These are phyloP conservation scores for Mortierella sp. DNA, from an alignment of 371 early-diverging fungal species.

Conservation along the genomic window DNA sequence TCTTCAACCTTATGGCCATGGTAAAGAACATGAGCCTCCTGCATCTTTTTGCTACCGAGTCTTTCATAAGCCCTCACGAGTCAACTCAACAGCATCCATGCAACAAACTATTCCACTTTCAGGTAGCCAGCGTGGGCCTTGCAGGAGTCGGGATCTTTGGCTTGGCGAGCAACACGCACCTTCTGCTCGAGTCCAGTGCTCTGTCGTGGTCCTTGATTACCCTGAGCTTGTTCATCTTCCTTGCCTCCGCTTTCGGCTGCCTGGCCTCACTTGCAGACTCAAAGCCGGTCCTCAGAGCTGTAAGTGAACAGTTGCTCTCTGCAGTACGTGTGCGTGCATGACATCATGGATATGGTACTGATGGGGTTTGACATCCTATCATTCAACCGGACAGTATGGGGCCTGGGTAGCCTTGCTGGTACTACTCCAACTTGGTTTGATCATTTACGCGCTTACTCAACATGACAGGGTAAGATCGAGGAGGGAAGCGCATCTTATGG, in stretches of 20 bases:
- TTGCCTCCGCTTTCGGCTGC: constrained; percentile 19
- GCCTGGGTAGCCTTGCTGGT: constrained; percentile 11
- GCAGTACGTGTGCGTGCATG: not conserved
- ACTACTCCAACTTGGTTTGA: constrained; percentile 14
- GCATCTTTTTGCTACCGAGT: not conserved
- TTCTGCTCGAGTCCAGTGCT: constrained; percentile 7
- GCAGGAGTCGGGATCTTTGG: constrained; percentile 23
- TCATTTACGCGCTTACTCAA: constrained; percentile 15
- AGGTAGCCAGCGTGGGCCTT: constrained; percentile 27
- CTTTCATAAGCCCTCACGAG: not conserved
- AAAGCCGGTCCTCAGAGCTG: constrained; percentile 10
- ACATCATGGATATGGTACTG: not conserved
- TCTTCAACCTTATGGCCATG: constrained; percentile 21
- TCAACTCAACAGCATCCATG: too few relatives aligned
- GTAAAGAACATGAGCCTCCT: constrained; percentile 2
- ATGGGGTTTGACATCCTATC: not conserved
- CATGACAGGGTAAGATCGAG: constrained; percentile 26
- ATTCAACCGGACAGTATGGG: constrained; percentile 20
- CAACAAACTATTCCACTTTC: not conserved
- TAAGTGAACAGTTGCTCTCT: not conserved
- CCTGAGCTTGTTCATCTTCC: constrained; percentile 17
- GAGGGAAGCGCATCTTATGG: not conserved
- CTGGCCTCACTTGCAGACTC: constrained; percentile 2
- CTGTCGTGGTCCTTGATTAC: constrained; percentile 24
- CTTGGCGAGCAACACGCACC: constrained; percentile 1